phyloP scores from a whole-genome alignment of 1,139 yeast genomes.

The Yamadazyma epiphylla region DNA sequence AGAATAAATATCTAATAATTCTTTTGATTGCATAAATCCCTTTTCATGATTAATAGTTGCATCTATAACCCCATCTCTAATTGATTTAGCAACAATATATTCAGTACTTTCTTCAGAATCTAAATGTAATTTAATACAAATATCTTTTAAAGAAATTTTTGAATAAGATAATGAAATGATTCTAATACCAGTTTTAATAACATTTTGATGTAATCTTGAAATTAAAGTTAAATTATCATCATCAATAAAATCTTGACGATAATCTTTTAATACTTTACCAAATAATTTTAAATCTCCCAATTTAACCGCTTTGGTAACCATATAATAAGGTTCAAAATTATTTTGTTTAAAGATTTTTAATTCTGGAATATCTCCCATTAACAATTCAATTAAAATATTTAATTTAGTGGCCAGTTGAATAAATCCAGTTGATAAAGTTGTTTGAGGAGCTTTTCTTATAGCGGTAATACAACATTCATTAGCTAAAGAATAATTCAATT shows the following conservation, averaged over 20 bases:
- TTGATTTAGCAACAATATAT: constrained; percentile 94
- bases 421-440: constrained; percentile 80
- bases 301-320: constrained; percentile 88
- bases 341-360: constrained; percentile 63
- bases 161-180: constrained; percentile 90
- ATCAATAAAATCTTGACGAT: constrained; percentile 57
- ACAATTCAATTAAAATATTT: constrained; percentile 80
- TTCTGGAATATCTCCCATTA: constrained; percentile 98
- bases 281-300: constrained; percentile 85
- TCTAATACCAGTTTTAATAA: constrained; percentile 95
- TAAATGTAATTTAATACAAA: constrained; percentile 82
- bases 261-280: constrained; percentile 65
- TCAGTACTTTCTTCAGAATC: constrained; percentile 96
- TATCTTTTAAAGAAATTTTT: constrained; percentile 84
- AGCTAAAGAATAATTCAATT: constrained; percentile 88
- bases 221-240: constrained; percentile 88
- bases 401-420: constrained; percentile 87
- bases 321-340: constrained; percentile 71
- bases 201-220: constrained; percentile 89
- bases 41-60: constrained; percentile 88
- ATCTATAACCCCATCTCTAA: constrained; percentile 96
- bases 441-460: constrained; percentile 95
- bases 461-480: constrained; percentile 90
- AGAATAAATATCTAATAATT: constrained; percentile 80
- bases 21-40: constrained; percentile 90